Base-by-base conservation (phyloP, 495 filamentous ascomycete genomes). In the Echria macrotheca region DNA sequence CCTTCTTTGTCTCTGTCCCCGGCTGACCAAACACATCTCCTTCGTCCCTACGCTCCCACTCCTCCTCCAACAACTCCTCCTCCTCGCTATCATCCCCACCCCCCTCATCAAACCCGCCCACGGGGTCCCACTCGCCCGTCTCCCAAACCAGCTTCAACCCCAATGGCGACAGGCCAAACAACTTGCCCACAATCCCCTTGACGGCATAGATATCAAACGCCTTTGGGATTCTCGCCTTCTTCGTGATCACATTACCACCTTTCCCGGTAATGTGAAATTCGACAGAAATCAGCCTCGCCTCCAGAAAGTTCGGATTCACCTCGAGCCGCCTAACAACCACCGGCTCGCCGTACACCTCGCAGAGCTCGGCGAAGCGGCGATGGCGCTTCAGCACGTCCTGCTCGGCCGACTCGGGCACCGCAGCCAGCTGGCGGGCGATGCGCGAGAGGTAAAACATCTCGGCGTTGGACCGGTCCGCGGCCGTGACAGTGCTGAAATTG, bases 361-460 rank as follows among this genome's bases (percentile, higher is more conserved):
- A 95, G 21, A 98, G 69, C 38, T 82, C 83, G 1, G 49, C 57
- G 61, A 84, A 98, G 2, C 89, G 75, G 2, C 74, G 78, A 61
- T 97, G 88, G 14, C 69, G 54, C 6, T 66, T 66, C 5, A 84
- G 68, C 7, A 87, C 74, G 2, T 61, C 58, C 2, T 59, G 54
- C 53, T 83, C 77, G n/a, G 74, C 69, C 1, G 65, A 66, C 52
- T 79, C 69, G 0, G 83, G 72, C 0, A 73, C 76, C 8, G 72
- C 72, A 12, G 84, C 80, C 15, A 96, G 69, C 56, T 87, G 85
- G 40, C 81, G 80, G 14, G 76, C 86, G 44, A 96, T 90, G 23
- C 82, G 77, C 5, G 80, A 83, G 9, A 97, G 79, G 61, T 97
- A 98, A 66, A 91, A 98, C 59, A 90, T 83, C 47, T 98, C 93